Percentiles rank a stretch among this genome's conserved stretches.
These are phyloP conservation scores for Chlorella vulgaris DNA, from an alignment of 139 green algal genomes.

Conservation along the genomic window DNA sequence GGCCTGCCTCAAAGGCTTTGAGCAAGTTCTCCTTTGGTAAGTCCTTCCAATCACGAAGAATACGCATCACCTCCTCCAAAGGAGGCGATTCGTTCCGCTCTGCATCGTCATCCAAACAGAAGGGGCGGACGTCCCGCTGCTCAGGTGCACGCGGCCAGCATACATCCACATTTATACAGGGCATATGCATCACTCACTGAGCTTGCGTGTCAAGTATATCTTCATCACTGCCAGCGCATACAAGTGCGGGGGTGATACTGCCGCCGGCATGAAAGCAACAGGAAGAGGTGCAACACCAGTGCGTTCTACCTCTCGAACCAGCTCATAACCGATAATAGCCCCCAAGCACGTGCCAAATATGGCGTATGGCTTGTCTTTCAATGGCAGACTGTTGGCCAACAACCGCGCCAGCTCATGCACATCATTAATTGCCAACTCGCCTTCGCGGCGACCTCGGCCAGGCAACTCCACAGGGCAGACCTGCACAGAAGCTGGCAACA, in stretches of 20 bases:
- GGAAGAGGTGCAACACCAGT: conserved; percentile 15
- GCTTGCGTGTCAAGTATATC: conserved; percentile 37
- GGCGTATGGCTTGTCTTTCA: conserved; percentile 52
- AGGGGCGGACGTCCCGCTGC: not conserved
- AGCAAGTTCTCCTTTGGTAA: conserved; percentile 39
- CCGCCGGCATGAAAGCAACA: conserved; percentile 46
- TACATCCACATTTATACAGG: too few relatives aligned
- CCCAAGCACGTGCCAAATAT: conserved; percentile 59
- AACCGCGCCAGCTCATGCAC: conserved; percentile 23
- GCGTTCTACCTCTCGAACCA: conserved; percentile 26
- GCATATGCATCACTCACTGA: conserved; percentile 15
- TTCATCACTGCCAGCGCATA: conserved; percentile 50
- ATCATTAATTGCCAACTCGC: conserved; percentile 24
- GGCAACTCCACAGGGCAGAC: conserved; percentile 57
- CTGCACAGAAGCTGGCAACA: conserved; percentile 52
- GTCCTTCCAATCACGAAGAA: conserved; percentile 36
- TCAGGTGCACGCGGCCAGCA: not conserved
- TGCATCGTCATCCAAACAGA: not conserved
- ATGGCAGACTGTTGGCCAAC: conserved; percentile 37
- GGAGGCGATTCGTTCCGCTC: conserved; percentile 10
- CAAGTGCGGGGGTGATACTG: conserved; percentile 54
- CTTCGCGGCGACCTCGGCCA: conserved; percentile 39
- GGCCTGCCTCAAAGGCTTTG: conserved; percentile 49
- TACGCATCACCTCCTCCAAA: conserved; percentile 38
- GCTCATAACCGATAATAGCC: conserved; percentile 54